Conservation (phyloP, 2,329 filamentous ascomycete genomes). For the Metarhizium robertsii region DNA sequence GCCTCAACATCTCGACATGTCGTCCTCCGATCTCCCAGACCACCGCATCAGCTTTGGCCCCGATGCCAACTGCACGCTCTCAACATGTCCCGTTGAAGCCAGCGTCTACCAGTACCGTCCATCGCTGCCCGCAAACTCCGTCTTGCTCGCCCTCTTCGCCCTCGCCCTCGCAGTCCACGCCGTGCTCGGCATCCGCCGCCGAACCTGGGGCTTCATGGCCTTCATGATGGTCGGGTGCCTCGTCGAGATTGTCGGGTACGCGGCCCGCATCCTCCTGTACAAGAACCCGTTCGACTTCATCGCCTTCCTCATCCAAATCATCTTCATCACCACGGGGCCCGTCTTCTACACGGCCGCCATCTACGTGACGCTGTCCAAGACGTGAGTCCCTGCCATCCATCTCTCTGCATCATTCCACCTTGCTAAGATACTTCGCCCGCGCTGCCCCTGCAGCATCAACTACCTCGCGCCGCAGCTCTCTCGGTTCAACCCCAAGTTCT, state of each 20-base stretch:
- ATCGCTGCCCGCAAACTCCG: slow-evolving; percentile 29
- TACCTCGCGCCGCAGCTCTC: slow-evolving; percentile 27
- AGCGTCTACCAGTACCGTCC: slow-evolving; percentile 40
- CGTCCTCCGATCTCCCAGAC: not conserved
- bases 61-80: slow-evolving; percentile 39
- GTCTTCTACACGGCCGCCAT: slow-evolving; percentile 47
- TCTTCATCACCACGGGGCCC: slow-evolving; percentile 30
- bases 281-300: slow-evolving; percentile 46
- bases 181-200: slow-evolving; percentile 30
- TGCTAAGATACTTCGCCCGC: no score
- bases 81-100: slow-evolving; percentile 33
- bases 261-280: slow-evolving; percentile 45
- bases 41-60: slow-evolving; percentile 31
- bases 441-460: slow-evolving; percentile 22
- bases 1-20: not conserved
- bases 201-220: slow-evolving; percentile 32
- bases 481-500: slow-evolving; percentile 28
- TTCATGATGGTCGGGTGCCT: slow-evolving; percentile 45
- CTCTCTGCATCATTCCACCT: rapidly evolving
- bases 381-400: slow-evolving; percentile 14
- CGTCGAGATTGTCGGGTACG: slow-evolving; percentile 53
- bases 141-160: slow-evolving; percentile 34
- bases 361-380: slow-evolving; percentile 48
- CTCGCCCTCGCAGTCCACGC: slow-evolving; percentile 36
- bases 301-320: slow-evolving; percentile 55